Evolutionary conservation across 176 grass and related monocot genomes (phyloP).

Genomic region (Cenchrus purpureus): DNA sequence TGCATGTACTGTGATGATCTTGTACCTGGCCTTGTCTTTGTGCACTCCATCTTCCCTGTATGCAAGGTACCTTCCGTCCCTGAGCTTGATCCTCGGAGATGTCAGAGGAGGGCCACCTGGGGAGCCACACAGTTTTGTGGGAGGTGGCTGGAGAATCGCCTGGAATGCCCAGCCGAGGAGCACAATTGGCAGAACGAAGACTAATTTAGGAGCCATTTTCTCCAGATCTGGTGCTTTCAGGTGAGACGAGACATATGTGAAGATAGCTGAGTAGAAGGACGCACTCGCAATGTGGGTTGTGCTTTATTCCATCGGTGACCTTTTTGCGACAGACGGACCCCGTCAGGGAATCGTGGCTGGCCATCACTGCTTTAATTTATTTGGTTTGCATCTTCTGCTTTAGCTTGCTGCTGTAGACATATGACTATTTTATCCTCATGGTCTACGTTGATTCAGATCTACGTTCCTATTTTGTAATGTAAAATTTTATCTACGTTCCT

Average conservation of each 20-base stretch:
- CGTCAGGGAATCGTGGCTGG: neutral
- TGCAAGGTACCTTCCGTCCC: slow-evolving; percentile 61
- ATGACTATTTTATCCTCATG: neutral
- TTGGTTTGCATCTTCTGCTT: slow-evolving; percentile 10
- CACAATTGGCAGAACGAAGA: slow-evolving; percentile 38
- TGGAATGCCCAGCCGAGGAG: slow-evolving; percentile 58
- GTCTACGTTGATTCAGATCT: neutral
- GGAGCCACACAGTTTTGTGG: slow-evolving; percentile 56
- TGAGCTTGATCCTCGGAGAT: slow-evolving; percentile 72
- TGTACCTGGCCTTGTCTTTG: slow-evolving; percentile 63
- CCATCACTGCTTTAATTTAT: neutral
- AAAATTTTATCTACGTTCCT: neutral
- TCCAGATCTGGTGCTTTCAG: slow-evolving; percentile 33
- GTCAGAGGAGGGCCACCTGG: slow-evolving; percentile 62
- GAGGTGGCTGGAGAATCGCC: slow-evolving; percentile 59
- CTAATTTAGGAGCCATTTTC: slow-evolving; percentile 52
- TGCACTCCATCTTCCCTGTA: slow-evolving; percentile 60
- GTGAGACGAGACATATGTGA: neutral
- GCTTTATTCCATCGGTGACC: slow-evolving; percentile 31
- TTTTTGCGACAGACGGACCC: slow-evolving; percentile 28
- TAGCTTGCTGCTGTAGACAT: slow-evolving; percentile 7
- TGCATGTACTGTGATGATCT: slow-evolving; percentile 64
- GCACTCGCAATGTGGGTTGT: slow-evolving; percentile 30
- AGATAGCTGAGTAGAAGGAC: slow-evolving; percentile 29
- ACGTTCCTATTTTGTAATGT: neutral